A percentile compares a stretch with the other conserved stretches of the same genome.
These are phyloP conservation scores for Ceratocystis eucalypticola DNA, from an alignment of 2,329 filamentous ascomycete genomes.

Conservation along the genomic window DNA sequence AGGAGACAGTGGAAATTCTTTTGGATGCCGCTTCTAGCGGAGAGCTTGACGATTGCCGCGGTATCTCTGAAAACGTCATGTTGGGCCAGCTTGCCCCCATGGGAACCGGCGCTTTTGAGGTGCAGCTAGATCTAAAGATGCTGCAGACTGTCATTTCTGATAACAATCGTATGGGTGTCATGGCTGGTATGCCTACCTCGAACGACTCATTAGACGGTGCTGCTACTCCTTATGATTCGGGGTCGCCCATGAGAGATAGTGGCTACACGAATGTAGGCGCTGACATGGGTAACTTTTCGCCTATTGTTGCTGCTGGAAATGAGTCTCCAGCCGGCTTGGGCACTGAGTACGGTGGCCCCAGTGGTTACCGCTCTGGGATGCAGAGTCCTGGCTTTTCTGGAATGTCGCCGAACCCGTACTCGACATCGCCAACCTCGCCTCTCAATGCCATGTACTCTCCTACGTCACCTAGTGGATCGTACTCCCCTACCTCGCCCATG, in stretches of 20 bases:
- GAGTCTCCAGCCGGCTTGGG: slow-evolving; percentile 54
- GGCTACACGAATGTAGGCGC: slow-evolving; percentile 51
- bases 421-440: slow-evolving; percentile 52
- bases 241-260: slow-evolving; percentile 62
- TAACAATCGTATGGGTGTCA: slow-evolving; percentile 72
- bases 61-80: slow-evolving; percentile 98
- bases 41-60: slow-evolving; percentile 92
- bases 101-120: slow-evolving; percentile 91
- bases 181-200: slow-evolving; percentile 66
- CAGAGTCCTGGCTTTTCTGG: slow-evolving; percentile 49
- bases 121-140: slow-evolving; percentile 88
- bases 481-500: slow-evolving; percentile 65
- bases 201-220: slow-evolving; percentile 65
- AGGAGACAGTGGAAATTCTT: slow-evolving; percentile 96
- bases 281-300: slow-evolving; percentile 55
- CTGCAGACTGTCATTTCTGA: slow-evolving; percentile 88
- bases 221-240: slow-evolving; percentile 86
- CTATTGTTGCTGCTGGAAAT: slow-evolving; percentile 62
- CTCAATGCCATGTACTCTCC: slow-evolving; percentile 52
- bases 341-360: slow-evolving; percentile 43
- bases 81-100: slow-evolving; percentile 93
- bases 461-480: slow-evolving; percentile 58
- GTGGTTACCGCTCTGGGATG: slow-evolving; percentile 36
- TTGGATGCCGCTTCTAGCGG: slow-evolving; percentile 89
- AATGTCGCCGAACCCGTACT: slow-evolving; percentile 59